Evolutionary conservation across 2,329 filamentous ascomycete species (phyloP).

Genomic region (Botryotinia globosa): DNA sequence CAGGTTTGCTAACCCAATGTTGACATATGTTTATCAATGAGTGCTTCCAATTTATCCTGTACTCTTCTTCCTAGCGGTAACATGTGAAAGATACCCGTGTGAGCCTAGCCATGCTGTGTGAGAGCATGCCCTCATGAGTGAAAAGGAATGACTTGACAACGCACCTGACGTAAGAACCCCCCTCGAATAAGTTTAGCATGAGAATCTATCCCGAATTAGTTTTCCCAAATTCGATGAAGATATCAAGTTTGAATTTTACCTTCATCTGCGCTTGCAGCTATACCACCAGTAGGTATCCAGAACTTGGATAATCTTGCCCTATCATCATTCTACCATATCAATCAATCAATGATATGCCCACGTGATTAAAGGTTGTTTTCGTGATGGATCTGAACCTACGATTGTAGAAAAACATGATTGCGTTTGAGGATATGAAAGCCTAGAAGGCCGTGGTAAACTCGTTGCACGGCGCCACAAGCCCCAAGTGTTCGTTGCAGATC

Average conservation of each 20-base stretch:
- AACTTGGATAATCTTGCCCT: slow-evolving; percentile 66
- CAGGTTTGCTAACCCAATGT: slow-evolving; percentile 54
- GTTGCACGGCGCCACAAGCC: background rate
- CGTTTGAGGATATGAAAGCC: background rate
- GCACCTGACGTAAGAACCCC: slow-evolving; percentile 70
- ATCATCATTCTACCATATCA: slow-evolving; percentile 50
- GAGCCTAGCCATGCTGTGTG: slow-evolving; percentile 53
- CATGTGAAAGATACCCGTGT: slow-evolving; percentile 89
- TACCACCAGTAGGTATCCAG: slow-evolving; percentile 76
- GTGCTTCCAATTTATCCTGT: slow-evolving; percentile 78
- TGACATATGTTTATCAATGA: slow-evolving; percentile 89
- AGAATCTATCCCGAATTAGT: slow-evolving; percentile 48
- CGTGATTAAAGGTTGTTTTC: background rate
- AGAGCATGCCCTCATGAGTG: background rate
- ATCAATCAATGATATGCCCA: slow-evolving; percentile 9
- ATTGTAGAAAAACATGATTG: background rate
- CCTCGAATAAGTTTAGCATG: slow-evolving; percentile 67
- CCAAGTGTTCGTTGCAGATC: background rate
- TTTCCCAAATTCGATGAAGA: background rate
- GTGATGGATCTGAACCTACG: background rate
- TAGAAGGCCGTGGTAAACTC: background rate
- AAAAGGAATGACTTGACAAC: slow-evolving; percentile 24
- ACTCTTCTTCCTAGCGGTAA: slow-evolving; percentile 83
- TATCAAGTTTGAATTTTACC: slow-evolving; percentile 39
- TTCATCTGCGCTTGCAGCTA: slow-evolving; percentile 56